Base-by-base conservation (phyloP, 2,329 filamentous ascomycete species). In the Aspergillus sergii region DNA sequence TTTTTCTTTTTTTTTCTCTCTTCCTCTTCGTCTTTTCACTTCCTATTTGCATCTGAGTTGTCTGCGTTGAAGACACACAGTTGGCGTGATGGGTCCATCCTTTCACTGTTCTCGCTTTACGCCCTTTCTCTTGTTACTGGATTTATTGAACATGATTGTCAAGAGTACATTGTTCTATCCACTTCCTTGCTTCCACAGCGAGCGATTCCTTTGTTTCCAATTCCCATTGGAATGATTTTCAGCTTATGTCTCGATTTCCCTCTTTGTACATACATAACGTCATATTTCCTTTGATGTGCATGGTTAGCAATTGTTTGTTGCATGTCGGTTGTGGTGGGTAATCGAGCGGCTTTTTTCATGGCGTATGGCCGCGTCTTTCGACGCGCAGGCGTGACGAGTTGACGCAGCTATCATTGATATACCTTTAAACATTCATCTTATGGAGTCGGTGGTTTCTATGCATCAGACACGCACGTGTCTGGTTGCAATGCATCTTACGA, bases 331-430 rank as follows among this genome's bases (percentile, higher is more conserved):
- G 54, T 48, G 34, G 48, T 53, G 43, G 43, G n/a, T 57, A 46
- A 46, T 28, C 28, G 32, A 50, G 57, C 45, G 57, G 32, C 28
- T 21, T 51, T 41, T 48, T 55, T 58, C 28, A 26, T 56, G 28
- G 50, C 58, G 54, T 65, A 69, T 71, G 63, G 67, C 66, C 69
- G 66, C 62, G 70, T 71, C 64, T 57, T 64, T 70, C 63, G 67
- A 64, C 66, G 66, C 66, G 69, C 69, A 64, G 70, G 69, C 68
- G 66, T 70, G 67, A 58, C 64, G 68, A 71, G 67, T 60, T 51
- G 61, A 65, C 30, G 64, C 63, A 59, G 39, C 41, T 59, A 60
- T 34, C 60, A 54, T 60, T 67, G 54, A 59, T 63, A 63, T 59
- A 59, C 23, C 41, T 62, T 48, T 46, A 63, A 56, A 63, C 58